Percentiles rank a stretch among this genome's conserved stretches.
These are phyloP conservation scores for Stagonosporopsis chrysanthemi DNA, from an alignment of 2,329 filamentous ascomycete genomes.

Conservation along the genomic window DNA sequence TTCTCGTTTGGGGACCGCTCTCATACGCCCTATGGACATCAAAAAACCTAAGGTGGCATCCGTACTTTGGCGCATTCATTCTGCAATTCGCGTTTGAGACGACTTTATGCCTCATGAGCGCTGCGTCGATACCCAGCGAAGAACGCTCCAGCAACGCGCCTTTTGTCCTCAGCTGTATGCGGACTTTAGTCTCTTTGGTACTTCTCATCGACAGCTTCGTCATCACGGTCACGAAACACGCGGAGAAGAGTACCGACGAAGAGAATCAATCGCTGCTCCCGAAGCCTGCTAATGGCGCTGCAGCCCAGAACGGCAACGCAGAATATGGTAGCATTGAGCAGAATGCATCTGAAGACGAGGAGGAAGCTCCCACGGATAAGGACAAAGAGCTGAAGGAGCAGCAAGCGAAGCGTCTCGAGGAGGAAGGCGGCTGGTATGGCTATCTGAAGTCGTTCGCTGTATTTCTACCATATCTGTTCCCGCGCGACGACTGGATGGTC, in stretches of 20 bases:
- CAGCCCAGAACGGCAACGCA: constrained; percentile 50
- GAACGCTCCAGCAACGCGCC: constrained; percentile 30
- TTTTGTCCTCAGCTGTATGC: constrained; percentile 33
- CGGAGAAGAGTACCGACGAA: constrained; percentile 56
- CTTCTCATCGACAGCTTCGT: constrained; percentile 40
- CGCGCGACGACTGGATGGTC: constrained; percentile 68
- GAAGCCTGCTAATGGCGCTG: constrained; percentile 48
- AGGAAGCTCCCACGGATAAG: constrained; percentile 61
- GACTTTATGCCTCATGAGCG: constrained; percentile 36
- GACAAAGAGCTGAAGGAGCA: constrained; percentile 63
- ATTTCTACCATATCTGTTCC: constrained; percentile 82
- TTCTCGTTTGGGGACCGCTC: constrained; percentile 44
- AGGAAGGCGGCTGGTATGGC: constrained; percentile 77
- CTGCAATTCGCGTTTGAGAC: constrained; percentile 44
- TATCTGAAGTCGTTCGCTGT: constrained; percentile 78
- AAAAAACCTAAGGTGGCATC: constrained; percentile 40
- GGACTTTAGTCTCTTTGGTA: constrained; percentile 33
- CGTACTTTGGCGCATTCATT: constrained; percentile 46
- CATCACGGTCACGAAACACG: constrained; percentile 37
- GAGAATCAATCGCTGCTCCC: constrained; percentile 67
- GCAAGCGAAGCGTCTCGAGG: constrained; percentile 69
- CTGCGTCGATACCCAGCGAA: constrained; percentile 25
- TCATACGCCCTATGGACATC: constrained; percentile 33
- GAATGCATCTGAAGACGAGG: constrained; percentile 24
- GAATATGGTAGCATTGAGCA: constrained; percentile 46